phyloP scores from a whole-genome alignment of 2,329 filamentous ascomycete species.

The Celoporthe dispersa region DNA sequence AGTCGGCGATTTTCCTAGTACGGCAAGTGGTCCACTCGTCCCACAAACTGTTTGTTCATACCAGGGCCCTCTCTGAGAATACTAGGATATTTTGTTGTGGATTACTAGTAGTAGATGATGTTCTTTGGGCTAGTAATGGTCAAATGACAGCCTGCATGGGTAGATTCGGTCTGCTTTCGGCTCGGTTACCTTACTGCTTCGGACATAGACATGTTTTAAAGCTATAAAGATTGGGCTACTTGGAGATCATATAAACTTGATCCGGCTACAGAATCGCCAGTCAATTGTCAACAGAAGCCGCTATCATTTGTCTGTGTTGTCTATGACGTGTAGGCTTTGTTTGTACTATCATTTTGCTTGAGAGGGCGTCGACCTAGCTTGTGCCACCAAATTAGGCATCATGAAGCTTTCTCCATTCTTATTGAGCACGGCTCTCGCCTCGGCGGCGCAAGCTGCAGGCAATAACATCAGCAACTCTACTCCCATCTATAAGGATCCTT shows the following conservation, averaged over 20 bases:
- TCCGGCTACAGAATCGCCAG: neutral
- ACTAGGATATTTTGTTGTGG: neutral
- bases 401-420: slow-evolving; percentile 1
- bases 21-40: neutral
- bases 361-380: neutral
- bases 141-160: neutral
- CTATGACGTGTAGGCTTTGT: neutral
- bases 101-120: neutral
- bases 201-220: neutral
- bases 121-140: neutral
- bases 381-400: neutral
- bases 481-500: slow-evolving; percentile 1
- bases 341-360: neutral
- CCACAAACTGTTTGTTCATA: neutral
- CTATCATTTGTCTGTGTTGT: neutral
- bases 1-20: neutral
- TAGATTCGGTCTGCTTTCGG: neutral
- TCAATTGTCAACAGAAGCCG: neutral
- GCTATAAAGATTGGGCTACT: neutral
- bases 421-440: neutral
- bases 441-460: neutral
- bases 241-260: neutral
- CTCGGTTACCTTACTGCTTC: neutral
- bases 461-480: neutral
- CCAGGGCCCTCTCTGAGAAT: no score